phyloP scores from a whole-genome alignment of 2,329 filamentous ascomycete genomes.

The Calonectria fujianensis region DNA sequence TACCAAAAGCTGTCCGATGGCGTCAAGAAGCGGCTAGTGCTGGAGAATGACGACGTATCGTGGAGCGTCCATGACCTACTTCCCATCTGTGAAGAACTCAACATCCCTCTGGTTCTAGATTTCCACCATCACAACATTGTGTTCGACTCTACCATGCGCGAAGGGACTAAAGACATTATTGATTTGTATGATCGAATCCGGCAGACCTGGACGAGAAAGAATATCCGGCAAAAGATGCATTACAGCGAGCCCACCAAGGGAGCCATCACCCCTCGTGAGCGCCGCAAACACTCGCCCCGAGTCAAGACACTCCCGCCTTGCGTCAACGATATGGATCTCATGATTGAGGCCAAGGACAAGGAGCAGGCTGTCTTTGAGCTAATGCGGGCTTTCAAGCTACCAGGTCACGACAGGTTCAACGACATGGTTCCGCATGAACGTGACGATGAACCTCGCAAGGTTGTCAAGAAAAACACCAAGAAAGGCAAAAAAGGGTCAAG shows the following conservation, averaged over 20 bases:
- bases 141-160: constrained; percentile 84
- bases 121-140: constrained; percentile 98
- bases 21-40: constrained; percentile 86
- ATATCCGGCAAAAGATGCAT: constrained; percentile 96
- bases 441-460: constrained; percentile 80
- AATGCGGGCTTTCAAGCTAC: constrained; percentile 90
- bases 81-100: constrained; percentile 93
- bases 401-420: constrained; percentile 84
- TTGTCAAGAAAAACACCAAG: constrained; percentile 60
- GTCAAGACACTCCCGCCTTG: constrained; percentile 90
- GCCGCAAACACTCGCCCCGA: constrained; percentile 89
- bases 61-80: constrained; percentile 95
- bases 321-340: constrained; percentile 89
- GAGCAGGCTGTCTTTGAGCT: constrained; percentile 97
- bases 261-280: constrained; percentile 84
- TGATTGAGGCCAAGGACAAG: constrained; percentile 99
- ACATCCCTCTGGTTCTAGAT: constrained; percentile 93
- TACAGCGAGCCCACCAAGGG: constrained; percentile 83
- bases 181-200: constrained; percentile 84
- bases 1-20: constrained; percentile 80
- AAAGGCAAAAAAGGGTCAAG: constrained; percentile 62
- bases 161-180: constrained; percentile 90
- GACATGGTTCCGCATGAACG: constrained; percentile 86
- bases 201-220: constrained; percentile 88
- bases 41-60: constrained; percentile 95